These are phyloP conservation scores for Platanus orientalis DNA, from an alignment of 164 flowering plant species.

Conservation along the genomic window DNA sequence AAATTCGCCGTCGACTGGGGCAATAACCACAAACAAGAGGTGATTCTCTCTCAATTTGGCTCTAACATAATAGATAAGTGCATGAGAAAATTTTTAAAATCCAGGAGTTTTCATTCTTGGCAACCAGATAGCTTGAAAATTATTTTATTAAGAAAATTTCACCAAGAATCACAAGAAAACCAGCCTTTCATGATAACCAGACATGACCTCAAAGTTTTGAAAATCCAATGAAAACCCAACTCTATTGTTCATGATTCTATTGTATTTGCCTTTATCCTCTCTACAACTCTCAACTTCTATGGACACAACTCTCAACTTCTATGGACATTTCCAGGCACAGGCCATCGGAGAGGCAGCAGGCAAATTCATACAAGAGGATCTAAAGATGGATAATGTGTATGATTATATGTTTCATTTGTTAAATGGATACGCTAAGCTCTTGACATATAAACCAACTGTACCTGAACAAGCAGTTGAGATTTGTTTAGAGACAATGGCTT, in stretches of 20 bases:
- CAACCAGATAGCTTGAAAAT: too few species aligned
- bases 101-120: too few species aligned
- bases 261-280: background rate
- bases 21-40: constrained; percentile 48
- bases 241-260: background rate
- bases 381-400: constrained; percentile 54
- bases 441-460: constrained; percentile 40
- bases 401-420: constrained; percentile 63
- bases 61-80: too few species aligned
- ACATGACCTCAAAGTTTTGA: too few species aligned
- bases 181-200: too few species aligned
- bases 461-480: constrained; percentile 35
- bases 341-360: constrained; percentile 45
- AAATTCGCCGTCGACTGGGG: constrained; percentile 76
- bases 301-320: too few species aligned
- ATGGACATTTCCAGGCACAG: constrained; percentile 34
- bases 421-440: constrained; percentile 50
- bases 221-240: too few species aligned
- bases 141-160: too few species aligned
- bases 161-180: too few species aligned
- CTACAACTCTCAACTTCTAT: too few species aligned
- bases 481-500: constrained; percentile 47
- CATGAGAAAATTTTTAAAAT: too few species aligned
- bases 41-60: constrained; percentile 11
- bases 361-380: constrained; percentile 39